These are phyloP conservation scores for Plasmodium gaboni DNA, from an alignment of 169 alveolate species.

Conservation along the genomic window DNA sequence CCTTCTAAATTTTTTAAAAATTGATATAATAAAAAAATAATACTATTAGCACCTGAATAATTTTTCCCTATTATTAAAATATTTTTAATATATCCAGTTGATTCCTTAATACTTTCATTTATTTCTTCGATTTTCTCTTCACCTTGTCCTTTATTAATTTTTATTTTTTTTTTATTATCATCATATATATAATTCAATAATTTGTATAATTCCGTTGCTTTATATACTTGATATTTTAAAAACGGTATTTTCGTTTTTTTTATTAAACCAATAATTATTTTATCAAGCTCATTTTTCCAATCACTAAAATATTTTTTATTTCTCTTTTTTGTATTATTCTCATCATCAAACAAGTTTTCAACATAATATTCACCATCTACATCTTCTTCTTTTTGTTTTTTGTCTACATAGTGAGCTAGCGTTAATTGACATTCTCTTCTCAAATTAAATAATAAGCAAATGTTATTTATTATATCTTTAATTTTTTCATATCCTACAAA, in stretches of 20 bases:
- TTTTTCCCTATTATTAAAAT: constrained; percentile 34
- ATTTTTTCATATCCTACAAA: neutral
- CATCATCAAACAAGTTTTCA: neutral
- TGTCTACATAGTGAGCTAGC: constrained; percentile 18
- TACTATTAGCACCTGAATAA: constrained; percentile 35
- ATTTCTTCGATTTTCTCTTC: neutral
- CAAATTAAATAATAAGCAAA: constrained; percentile 19
- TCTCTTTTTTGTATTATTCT: neutral
- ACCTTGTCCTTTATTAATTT: neutral
- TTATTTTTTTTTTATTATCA: neutral
- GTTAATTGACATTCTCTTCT: neutral
- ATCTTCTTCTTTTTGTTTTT: constrained; percentile 28
- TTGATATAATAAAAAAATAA: constrained; percentile 6
- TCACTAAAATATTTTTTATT: neutral
- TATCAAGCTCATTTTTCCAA: constrained; percentile 4
- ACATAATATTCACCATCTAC: neutral
- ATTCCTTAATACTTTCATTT: no score
- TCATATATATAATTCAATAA: neutral
- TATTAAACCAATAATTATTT: neutral
- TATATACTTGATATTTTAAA: constrained; percentile 43
- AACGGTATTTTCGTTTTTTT: constrained; percentile 24
- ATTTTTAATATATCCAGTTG: constrained; percentile 8
- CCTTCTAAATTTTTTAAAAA: constrained; percentile 4
- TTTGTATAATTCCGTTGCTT: constrained; percentile 22
- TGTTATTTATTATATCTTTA: constrained; percentile 9